Evolutionary conservation across 352 stramenopile genomes (phyloP), one percentile per base, ranked within the genome.

Genomic region (Pythium aristosporum): DNA sequence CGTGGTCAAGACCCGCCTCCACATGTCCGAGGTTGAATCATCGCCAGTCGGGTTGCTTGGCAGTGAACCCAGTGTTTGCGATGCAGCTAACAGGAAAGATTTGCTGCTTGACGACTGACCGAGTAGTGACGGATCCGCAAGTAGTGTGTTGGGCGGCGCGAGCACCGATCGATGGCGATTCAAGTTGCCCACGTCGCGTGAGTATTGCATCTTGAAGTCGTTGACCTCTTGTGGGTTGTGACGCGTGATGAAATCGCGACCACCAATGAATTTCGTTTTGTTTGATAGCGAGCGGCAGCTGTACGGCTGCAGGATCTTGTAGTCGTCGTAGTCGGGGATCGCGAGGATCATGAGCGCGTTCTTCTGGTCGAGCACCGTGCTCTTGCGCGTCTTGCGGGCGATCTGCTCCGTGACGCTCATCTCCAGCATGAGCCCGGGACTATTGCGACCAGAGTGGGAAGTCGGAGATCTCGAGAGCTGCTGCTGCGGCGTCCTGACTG

Each of bases 121-220:
- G 21, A 52, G 30, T 8, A 36, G 55, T 7, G 54, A 54, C 13
- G 13, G 53, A 0, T 55, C 54, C 18, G 59, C 37, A 44, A 82
- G 44, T 4, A 89, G 50, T 3, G 60, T 71, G 3, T 73, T 68
- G 6, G 81, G 79, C 13, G 81, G 77, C 12, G 79, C 67, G 12
- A 87, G 41, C n/a, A 90, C 77, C 6, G 79, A 90, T 11, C 78
- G 78, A 25, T 91, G 78, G 6, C 82, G 74, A 51, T 79, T 83
- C 8, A 91, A 61, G 43, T 85, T 89, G 28, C 82, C 82, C 2
- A 89, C 61, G 34, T 91, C 78, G 4, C 82, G 80, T 15, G 82
- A 91, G 46, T 85, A 89, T 61, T 88, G 72, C 67, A 80, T 86
- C 70, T 91, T 91, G 65, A 91, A 89, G 36, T 86, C 82, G 23